A percentile compares a stretch with the other conserved stretches of the same genome.
These are phyloP conservation scores for Fraxinus ornus DNA, from an alignment of 305 asterid genomes.

Conservation along the genomic window DNA sequence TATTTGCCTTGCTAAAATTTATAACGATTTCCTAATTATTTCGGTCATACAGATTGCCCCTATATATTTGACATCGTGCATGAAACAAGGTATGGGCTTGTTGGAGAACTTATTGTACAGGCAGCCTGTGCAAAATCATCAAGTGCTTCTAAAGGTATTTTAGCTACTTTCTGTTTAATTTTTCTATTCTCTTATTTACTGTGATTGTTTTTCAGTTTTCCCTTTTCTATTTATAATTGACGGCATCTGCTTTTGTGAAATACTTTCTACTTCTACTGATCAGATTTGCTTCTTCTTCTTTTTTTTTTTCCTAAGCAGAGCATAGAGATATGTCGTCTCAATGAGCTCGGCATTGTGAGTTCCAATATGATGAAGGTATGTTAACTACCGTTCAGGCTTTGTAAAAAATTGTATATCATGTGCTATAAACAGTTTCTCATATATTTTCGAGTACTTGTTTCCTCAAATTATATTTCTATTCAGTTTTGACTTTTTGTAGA, in stretches of 20 bases:
- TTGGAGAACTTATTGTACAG: constrained; percentile 72
- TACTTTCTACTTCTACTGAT: constrained; percentile 11
- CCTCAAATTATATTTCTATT: constrained; percentile 8
- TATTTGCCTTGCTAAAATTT: constrained; percentile 1
- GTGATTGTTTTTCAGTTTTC: background rate
- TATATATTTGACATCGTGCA: constrained; percentile 78
- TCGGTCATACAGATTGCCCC: constrained; percentile 72
- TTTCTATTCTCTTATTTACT: constrained; percentile 11
- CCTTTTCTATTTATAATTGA: constrained; percentile 14
- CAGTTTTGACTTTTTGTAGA: background rate
- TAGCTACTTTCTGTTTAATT: constrained; percentile 7
- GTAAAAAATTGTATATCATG: constrained; percentile 10
- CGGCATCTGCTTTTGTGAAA: constrained; percentile 18
- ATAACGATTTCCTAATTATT: constrained; percentile 15
- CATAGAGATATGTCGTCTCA: constrained; percentile 88
- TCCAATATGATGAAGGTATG: constrained; percentile 82
- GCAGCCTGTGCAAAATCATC: constrained; percentile 81
- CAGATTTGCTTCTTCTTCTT: constrained; percentile 3
- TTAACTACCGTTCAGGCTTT: constrained; percentile 9
- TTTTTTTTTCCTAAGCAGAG: constrained; percentile 48
- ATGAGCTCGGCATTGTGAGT: constrained; percentile 71
- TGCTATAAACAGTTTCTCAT: constrained; percentile 2
- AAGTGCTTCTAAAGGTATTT: constrained; percentile 77
- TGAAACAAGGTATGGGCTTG: constrained; percentile 79
- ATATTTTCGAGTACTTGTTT: background rate